Base-by-base conservation (phyloP, 352 stramenopile genomes). In the Globisporangium perplexum region DNA sequence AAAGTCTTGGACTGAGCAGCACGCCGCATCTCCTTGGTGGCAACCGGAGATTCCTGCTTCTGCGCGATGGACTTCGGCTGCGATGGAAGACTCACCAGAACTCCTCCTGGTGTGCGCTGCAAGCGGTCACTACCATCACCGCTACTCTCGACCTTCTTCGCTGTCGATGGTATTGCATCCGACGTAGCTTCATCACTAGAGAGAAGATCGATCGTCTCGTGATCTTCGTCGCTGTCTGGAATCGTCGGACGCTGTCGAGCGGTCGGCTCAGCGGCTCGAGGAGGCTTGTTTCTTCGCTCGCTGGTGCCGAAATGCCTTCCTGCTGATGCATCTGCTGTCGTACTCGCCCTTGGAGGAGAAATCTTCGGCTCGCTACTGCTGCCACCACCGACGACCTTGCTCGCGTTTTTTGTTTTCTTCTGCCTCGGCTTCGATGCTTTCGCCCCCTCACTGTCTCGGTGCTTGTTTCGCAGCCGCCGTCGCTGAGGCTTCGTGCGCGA, bases 131-230 rank as follows among this genome's bases (percentile, higher is more conserved):
- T 11, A 38, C 10, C 31, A 6, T 7, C 11, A 11, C 8, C 18
- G 38, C 8, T 23, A 17, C 23, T n/a, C 15, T 28, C 18, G 26
- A 2, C 5, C 14, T 30, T 45, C n/a, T 28, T 54, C 23, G 14
- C 14, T 33, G 15, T 4, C 14, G 17, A 18, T 12, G 22, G 1
- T 50, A 17, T 15, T 17, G 15, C 18, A 20, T 50, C 47, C 10
- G 54, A 55, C 28, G 15, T 28, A 42, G 20, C 57, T 52, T 72
- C 61, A 38, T 58, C 61, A 51, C 63, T 74, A 6, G 66, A 74
- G 14, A 62, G 23, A 41, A 74, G 31, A 35, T 78, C 59, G 44
- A 72, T 67, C 38, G 50, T 47, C 46, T 51, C 26, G 28, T 52
- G 47, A 15, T 43, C 24, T 42, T 52, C 18, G 4, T 50, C 45